A percentile compares a stretch with the other conserved stretches of the same genome.
Evolutionary conservation across 768 basidiomycete genomes (phyloP).

Genomic region (Lactarius tabidus): DNA sequence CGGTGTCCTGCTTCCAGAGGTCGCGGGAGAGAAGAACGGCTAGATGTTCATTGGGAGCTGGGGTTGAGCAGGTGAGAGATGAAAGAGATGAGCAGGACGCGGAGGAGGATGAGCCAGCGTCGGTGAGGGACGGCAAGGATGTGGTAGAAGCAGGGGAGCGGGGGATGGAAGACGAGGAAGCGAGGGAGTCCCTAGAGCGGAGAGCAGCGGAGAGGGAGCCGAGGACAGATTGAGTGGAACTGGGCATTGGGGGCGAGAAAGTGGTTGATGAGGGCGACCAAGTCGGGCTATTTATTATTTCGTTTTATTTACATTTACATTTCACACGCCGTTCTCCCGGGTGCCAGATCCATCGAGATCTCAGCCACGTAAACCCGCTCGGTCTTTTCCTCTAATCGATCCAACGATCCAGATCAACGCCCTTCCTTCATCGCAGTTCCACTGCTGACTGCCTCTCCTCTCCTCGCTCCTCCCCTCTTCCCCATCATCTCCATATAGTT

Average conservation of each 20-base stretch:
- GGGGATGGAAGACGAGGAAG: conserved; percentile 21
- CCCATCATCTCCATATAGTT: background rate
- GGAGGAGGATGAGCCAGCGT: conserved; percentile 28
- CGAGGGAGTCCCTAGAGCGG: conserved; percentile 18
- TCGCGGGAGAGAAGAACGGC: conserved; percentile 66
- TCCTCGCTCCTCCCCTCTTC: background rate
- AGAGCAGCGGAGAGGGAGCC: conserved; percentile 21
- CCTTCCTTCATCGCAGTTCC: background rate
- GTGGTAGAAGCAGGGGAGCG: conserved; percentile 24
- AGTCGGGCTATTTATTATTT: conserved; percentile 17
- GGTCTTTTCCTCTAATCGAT: conserved; percentile 17
- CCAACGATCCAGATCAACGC: conserved; percentile 12
- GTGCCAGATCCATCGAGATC: conserved; percentile 14
- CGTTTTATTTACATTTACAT: background rate
- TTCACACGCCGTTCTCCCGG: background rate
- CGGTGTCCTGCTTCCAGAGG: conserved; percentile 75
- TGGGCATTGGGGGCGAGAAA: conserved; percentile 1
- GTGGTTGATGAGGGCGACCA: conserved; percentile 9
- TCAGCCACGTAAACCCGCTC: conserved; percentile 20
- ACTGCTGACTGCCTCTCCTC: background rate
- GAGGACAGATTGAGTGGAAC: conserved; percentile 10
- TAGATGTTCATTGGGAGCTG: conserved; percentile 61
- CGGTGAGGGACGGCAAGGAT: conserved; percentile 27
- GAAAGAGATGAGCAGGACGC: conserved; percentile 26
- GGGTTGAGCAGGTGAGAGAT: conserved; percentile 17